Evolutionary conservation across 208 protist genomes (phyloP), one percentile per base, ranked within the genome.

Genomic region (Balamuthia mandrillaris): DNA sequence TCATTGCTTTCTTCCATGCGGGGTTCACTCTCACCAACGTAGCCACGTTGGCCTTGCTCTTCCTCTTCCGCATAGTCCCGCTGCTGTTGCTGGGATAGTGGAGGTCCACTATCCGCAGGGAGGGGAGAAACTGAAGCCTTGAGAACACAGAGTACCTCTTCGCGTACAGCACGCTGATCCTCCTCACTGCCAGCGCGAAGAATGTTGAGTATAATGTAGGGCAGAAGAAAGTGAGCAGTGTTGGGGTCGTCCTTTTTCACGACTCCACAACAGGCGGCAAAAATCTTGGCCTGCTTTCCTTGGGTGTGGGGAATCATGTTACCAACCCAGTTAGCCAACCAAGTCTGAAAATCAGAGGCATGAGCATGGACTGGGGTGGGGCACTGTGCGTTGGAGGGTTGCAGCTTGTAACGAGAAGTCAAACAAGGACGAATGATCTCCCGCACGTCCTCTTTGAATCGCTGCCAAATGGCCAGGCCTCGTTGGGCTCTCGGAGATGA

Each of bases 161-260:
- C n/a, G n/a, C n/a, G n/a, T n/a, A n/a, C n/a, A n/a, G n/a, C n/a
- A n/a, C n/a, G n/a, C n/a, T n/a, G n/a, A n/a, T n/a, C n/a, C n/a
- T n/a, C n/a, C n/a, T n/a, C n/a, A n/a, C n/a, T n/a, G 12, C 52
- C 85, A 52, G 10, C 5, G 3, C 66, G 42, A 37, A 91, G 56
- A 0, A 90, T 63, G 61, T 85, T 89, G 12, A 86, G 42, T 5
- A 91, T 75, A 3, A 90, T n/a, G 9, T 81, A 81, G 4, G 89
- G 89, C 3, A 91, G 81, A 0, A 90, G 37, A 45, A 82, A 91
- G 31, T 85, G 85, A 27, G 88, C 85, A 2, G 82, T 87, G 18
- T 81, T 81, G 45, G 90, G 47, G 54, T 91, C 87, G 42, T 87
- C 88, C 27, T 87, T 88, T n/a, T n/a, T n/a, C 39, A 91, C 47